These are phyloP conservation scores for Paramecium biaurelia DNA, from an alignment of 73 alveolate genomes.

Conservation along the genomic window DNA sequence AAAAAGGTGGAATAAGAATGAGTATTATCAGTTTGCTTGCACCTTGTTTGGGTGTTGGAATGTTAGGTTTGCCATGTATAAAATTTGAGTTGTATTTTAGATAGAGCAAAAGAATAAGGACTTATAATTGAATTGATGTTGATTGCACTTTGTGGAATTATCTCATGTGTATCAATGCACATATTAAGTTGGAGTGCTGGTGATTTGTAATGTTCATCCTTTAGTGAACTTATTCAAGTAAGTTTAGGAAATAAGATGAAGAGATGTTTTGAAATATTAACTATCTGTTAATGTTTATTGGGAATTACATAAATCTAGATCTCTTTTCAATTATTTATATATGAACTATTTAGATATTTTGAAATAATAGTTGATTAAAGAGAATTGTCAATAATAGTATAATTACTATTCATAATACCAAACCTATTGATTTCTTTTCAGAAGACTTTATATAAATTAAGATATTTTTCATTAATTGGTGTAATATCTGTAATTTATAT, in stretches of 20 bases:
- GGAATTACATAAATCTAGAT: neutral
- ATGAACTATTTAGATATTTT: neutral
- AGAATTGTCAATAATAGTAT: neutral
- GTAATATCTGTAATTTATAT: neutral
- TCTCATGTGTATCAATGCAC: constrained; percentile 45
- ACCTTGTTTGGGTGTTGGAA: constrained; percentile 43
- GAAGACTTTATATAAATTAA: neutral
- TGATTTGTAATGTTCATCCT: constrained; percentile 16
- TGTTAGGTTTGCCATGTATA: constrained; percentile 47
- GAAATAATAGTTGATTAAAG: neutral
- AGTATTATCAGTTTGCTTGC: constrained; percentile 37
- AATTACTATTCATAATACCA: constrained; percentile 8
- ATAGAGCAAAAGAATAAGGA: constrained; percentile 25
- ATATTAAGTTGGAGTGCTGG: constrained; percentile 48
- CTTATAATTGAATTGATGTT: neutral
- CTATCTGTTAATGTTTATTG: neutral
- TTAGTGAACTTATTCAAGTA: neutral
- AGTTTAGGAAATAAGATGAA: constrained; percentile 28
- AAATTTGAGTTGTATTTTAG: neutral
- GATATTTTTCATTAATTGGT: constrained; percentile 41
- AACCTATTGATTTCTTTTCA: neutral
- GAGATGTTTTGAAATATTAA: constrained; percentile 2
- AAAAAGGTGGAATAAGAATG: constrained; percentile 48
- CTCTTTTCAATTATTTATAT: constrained; percentile 18
- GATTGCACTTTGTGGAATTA: constrained; percentile 8